Evolutionary conservation across 495 filamentous ascomycete species (phyloP), one percentile per base, ranked within the genome.

Genomic region (Penicillium canescens): DNA sequence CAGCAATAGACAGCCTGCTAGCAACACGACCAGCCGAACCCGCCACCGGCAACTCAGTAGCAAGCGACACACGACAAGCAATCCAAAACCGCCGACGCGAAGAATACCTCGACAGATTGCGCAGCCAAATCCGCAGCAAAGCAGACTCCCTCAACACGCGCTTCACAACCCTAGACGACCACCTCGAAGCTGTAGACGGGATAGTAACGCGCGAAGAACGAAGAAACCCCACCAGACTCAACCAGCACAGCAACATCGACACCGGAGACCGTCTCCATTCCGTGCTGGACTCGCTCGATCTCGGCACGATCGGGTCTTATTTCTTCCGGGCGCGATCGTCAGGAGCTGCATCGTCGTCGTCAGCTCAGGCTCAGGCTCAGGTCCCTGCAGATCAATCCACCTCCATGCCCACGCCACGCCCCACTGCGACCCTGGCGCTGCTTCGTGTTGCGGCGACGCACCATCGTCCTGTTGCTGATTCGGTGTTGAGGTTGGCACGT

Each of bases 121-220:
- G 68, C 4, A 31, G 67, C 11, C 71, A 69, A 33, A 70, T 78
- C 52, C 62, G 59, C 13, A 58, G 58, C 40, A 76, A 74, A 21
- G 63, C 73, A 0, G 72, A 77, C 28, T 66, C 68, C 4, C 54
- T 78, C 3, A 43, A 55, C 4, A 55, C 54, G 10, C 67, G 70
- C n/a, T 66, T 78, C 40, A 62, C 62, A 18, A 71, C 68, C 1
- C 53, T 78, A 3, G 74, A 76, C 42, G 74, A 77, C 52, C 72
- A 78, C 36, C 61, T 77, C 14, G 68, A 76, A 34, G 75, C 72
- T 0, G 68, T 78, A 21, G 63, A 67, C 31, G 49, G 54, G 23
- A 69, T 78, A n/a, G 50, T 70, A 2, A 37, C 59, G 14, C 67
- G 66, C 1, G 67, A 70, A 41, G 54, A 61, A 46, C 55, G 59